Percentiles rank a stretch among this genome's conserved stretches.
These are phyloP conservation scores for Reutealis trisperma DNA, from an alignment of 345 rosid genomes.

Conservation along the genomic window DNA sequence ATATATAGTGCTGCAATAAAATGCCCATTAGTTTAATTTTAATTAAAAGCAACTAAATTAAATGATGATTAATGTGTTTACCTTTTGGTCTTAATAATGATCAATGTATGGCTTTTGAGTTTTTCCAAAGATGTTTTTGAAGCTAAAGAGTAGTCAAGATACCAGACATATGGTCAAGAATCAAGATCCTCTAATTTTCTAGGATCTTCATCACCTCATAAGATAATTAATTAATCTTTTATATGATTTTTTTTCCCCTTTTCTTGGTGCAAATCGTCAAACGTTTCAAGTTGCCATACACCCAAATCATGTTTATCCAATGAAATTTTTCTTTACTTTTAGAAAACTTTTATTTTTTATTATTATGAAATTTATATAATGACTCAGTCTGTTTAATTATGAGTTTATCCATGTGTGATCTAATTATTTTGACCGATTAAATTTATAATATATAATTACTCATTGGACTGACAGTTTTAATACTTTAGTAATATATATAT, in stretches of 20 bases:
- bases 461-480: too few species aligned
- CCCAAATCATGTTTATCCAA: slow-evolving; percentile 6
- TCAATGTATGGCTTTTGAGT: neutral
- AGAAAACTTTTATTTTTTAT: neutral
- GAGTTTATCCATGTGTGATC: too few species aligned
- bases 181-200: slow-evolving; percentile 7
- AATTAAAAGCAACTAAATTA: neutral
- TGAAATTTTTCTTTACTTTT: too few species aligned
- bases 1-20: too few species aligned
- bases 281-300: slow-evolving; percentile 6
- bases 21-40: too few species aligned
- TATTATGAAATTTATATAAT: too few species aligned
- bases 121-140: neutral
- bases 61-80: slow-evolving; percentile 5
- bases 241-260: neutral
- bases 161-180: slow-evolving; percentile 9
- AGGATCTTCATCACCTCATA: neutral
- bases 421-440: too few species aligned
- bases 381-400: too few species aligned
- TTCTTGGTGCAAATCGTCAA: slow-evolving; percentile 4
- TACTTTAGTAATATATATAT: too few species aligned
- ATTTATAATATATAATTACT: too few species aligned
- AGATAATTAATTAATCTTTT: neutral
- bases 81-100: slow-evolving; percentile 11
- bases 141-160: neutral